Base-by-base conservation (phyloP, 1,139 yeast species). In the Sugiyamaella neomexicana region DNA sequence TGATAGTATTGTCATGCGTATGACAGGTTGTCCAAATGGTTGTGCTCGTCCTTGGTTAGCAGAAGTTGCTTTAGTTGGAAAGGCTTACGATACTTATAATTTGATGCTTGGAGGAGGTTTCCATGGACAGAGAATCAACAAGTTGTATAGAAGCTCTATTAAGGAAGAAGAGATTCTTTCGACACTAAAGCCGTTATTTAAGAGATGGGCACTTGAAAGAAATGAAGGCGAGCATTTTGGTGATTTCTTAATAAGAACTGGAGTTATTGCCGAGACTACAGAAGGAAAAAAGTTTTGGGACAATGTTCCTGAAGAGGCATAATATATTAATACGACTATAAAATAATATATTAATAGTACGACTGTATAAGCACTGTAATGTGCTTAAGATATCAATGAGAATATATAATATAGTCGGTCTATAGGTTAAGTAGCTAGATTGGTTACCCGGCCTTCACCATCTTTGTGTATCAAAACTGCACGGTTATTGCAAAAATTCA, bases 1-100 rank as follows among this genome's bases (percentile, higher is more conserved):
- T 68, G 98, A 93, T 71, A 85, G 96, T 6, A 81, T 93, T 62
- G 96, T 90, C 32, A 88, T 93, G 96, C 84, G 99, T 76, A 91
- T 93, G 97, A 90, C 98, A 43, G 99, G 99, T 59, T 93, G 99
- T 80, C 97, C 98, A 55, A 93, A 93, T 71, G 99, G 98, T 62
- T 93, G 99, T 78, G 93, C 99, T 27, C 84, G 99, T 72, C 98
- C 98, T 20, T 93, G 97, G 97, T 76, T 93, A 53, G 98, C 97
- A 2, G 99, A 93, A 73, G 83, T 93, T 56, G 98, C 98, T 0
- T 78, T 89, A 58, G 96, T 93, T 53, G 99, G 99, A 72, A 93
- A 93, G 72, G 97, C 98, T 0, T 82, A 79, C 59, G 96, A 96
- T 52, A 91, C 96, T 10, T 93, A 93, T 75, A 93, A 93, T 72